These are phyloP conservation scores for Aschersonia sp. DNA, from an alignment of 2,329 filamentous ascomycete species.

Conservation along the genomic window DNA sequence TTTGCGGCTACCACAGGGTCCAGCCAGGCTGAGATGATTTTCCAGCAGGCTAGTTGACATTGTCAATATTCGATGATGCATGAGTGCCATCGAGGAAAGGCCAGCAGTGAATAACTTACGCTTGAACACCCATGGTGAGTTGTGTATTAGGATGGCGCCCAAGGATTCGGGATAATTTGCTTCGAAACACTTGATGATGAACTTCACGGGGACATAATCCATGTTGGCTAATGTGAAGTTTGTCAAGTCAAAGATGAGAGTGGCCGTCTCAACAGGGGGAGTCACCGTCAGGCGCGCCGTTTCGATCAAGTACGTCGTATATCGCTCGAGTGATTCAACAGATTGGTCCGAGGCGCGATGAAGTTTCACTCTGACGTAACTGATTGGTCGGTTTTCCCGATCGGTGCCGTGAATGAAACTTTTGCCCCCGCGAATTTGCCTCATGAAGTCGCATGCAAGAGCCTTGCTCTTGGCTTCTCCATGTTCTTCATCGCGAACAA, in stretches of 20 bases:
- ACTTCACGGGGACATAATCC: constrained; percentile 63
- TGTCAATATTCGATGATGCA: too few species aligned
- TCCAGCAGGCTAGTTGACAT: constrained; percentile 24
- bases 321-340: constrained; percentile 19
- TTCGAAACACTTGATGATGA: constrained; percentile 68
- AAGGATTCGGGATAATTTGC: constrained; percentile 65
- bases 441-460: constrained; percentile 14
- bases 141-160: constrained; percentile 57
- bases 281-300: constrained; percentile 8
- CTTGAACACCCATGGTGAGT: constrained; percentile 58
- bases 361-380: constrained; percentile 18
- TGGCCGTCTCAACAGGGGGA: constrained; percentile 8
- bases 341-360: constrained; percentile 18
- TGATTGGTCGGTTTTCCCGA: constrained; percentile 18
- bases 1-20: constrained; percentile 62
- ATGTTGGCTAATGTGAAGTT: constrained; percentile 59
- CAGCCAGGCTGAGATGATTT: constrained; percentile 59
- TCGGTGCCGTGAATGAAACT: constrained; percentile 22
- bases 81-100: not conserved
- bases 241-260: constrained; percentile 56
- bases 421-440: constrained; percentile 22
- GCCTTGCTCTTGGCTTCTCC: constrained; percentile 3
- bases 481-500: constrained; percentile 13
- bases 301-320: constrained; percentile 25
- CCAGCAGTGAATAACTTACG: constrained; percentile 8